Conservation (phyloP, 345 rosid species). For the Citrus unshiu region DNA sequence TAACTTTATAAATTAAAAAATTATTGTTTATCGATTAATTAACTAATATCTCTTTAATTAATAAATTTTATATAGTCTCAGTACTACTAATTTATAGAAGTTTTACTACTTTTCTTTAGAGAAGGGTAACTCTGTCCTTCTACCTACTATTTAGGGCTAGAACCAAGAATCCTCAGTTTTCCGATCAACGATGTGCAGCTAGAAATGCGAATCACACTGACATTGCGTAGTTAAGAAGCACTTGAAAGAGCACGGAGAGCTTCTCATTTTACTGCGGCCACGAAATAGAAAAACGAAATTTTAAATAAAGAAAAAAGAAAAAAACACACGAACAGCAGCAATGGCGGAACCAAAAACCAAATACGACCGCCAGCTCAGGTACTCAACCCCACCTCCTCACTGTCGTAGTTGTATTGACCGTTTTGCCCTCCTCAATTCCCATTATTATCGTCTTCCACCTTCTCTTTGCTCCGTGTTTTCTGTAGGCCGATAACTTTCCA, state of each 20-base stretch:
- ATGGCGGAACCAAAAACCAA: slow-evolving; percentile 85
- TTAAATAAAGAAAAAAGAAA: neutral
- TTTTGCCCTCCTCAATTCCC: neutral
- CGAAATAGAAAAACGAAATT: neutral
- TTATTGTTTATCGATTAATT: too few species aligned
- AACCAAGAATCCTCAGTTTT: neutral
- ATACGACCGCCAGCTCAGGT: slow-evolving; percentile 99
- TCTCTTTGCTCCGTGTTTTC: neutral
- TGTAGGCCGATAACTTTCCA: neutral
- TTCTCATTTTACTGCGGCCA: neutral
- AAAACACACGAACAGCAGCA: slow-evolving; percentile 1
- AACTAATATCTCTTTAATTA: too few species aligned
- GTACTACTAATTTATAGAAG: too few species aligned
- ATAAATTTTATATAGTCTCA: too few species aligned
- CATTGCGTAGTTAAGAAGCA: slow-evolving; percentile 20
- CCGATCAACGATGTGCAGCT: neutral
- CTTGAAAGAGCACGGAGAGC: neutral
- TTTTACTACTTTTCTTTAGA: too few species aligned
- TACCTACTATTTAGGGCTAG: neutral
- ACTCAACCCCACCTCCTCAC: neutral
- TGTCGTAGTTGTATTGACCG: neutral
- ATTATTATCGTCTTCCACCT: neutral
- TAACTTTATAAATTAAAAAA: too few species aligned
- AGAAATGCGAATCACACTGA: neutral
- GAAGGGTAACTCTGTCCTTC: neutral